Evolutionary conservation across 306 rosid genomes (phyloP).

Genomic region (Oxytropis ochrocephala): DNA sequence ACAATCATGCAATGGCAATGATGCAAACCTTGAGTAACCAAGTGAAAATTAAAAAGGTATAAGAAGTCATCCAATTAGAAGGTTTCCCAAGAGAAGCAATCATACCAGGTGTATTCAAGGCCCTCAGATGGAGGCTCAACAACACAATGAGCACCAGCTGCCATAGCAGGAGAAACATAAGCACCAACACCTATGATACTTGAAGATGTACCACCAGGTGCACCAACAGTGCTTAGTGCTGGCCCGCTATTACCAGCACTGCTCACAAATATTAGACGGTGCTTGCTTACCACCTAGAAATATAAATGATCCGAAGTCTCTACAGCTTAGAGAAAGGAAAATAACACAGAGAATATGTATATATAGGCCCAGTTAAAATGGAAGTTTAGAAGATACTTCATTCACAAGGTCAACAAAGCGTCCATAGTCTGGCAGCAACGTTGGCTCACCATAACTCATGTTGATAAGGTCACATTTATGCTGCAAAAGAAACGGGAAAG

Average conservation of each 20-base stretch:
- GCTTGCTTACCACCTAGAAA: constrained; percentile 74
- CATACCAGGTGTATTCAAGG: constrained; percentile 93
- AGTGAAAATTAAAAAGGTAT: constrained; percentile 7
- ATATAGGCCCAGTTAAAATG: constrained; percentile 15
- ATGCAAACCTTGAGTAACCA: constrained; percentile 20
- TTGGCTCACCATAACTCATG: constrained; percentile 96
- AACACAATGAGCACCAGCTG: constrained; percentile 91
- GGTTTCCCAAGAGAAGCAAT: constrained; percentile 16
- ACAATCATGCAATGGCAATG: constrained; percentile 10
- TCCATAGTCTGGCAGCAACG: constrained; percentile 88
- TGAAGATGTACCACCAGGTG: constrained; percentile 97
- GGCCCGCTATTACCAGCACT: constrained; percentile 99
- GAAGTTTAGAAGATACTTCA: constrained; percentile 52
- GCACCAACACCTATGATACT: constrained; percentile 95
- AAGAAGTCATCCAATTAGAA: constrained; percentile 6
- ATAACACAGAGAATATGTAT: not conserved
- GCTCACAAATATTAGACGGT: constrained; percentile 80
- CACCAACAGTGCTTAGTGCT: constrained; percentile 97
- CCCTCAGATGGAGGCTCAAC: constrained; percentile 89
- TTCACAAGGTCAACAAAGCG: constrained; percentile 96
- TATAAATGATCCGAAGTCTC: constrained; percentile 25
- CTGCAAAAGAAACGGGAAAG: constrained; percentile 44
- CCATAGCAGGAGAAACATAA: constrained; percentile 96
- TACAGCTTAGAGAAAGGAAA: constrained; percentile 28
- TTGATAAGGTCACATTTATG: constrained; percentile 94